phyloP scores from a whole-genome alignment of 805 yeast species.

The Cyberlindnera petersonii region DNA sequence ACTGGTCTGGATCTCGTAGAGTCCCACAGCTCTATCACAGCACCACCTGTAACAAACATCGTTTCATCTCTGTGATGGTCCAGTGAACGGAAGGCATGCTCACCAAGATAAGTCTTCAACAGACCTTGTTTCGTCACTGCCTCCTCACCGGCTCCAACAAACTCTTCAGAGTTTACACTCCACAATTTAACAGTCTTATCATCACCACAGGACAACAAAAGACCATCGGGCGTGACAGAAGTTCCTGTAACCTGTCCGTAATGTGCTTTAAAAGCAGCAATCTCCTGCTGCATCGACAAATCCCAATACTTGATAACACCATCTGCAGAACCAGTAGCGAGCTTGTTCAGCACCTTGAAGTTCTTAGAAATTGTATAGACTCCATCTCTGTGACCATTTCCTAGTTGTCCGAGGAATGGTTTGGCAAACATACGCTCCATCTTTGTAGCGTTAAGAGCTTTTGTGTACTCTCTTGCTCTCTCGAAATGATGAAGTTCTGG shows the following conservation, averaged over 20 bases:
- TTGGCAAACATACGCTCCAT: constrained; percentile 96
- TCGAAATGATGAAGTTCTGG: constrained; percentile 97
- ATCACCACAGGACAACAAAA: constrained; percentile 79
- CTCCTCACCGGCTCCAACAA: constrained; percentile 34
- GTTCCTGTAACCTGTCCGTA: constrained; percentile 86
- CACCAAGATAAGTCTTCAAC: constrained; percentile 76
- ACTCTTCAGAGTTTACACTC: constrained; percentile 64
- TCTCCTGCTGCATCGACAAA: constrained; percentile 70
- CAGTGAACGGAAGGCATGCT: constrained; percentile 75
- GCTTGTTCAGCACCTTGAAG: constrained; percentile 58
- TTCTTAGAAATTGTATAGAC: constrained; percentile 85
- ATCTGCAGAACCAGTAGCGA: constrained; percentile 94
- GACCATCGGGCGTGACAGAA: constrained; percentile 50
- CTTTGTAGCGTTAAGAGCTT: constrained; percentile 92
- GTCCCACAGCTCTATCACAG: constrained; percentile 90
- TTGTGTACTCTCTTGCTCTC: constrained; percentile 92
- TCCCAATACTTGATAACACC: constrained; percentile 96
- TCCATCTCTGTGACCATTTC: constrained; percentile 93
- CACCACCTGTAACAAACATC: constrained; percentile 89
- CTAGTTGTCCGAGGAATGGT: constrained; percentile 93
- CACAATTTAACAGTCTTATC: constrained; percentile 88
- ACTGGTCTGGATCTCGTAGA: constrained; percentile 71
- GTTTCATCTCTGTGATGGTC: constrained; percentile 80
- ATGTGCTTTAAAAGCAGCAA: constrained; percentile 80
- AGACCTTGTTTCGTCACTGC: constrained; percentile 46